Percentiles rank a stretch among this genome's conserved stretches.
Conservation (phyloP, 768 basidiomycete genomes). For the Calocera cornea region DNA sequence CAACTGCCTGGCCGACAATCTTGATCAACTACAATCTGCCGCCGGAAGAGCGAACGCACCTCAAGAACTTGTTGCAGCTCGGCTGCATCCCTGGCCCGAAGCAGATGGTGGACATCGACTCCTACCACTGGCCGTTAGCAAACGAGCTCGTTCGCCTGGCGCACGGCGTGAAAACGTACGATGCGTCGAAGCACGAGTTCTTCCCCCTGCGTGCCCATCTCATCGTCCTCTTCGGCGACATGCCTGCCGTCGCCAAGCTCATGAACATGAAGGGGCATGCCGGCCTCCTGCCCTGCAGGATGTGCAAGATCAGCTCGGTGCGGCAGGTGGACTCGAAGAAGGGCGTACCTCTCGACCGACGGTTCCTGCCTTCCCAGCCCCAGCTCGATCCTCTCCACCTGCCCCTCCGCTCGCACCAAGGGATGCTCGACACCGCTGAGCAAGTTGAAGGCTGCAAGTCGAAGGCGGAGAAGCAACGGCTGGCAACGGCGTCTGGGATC, state of each 20-base stretch:
- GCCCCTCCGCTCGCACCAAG: conserved; percentile 14
- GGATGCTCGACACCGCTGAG: conserved; percentile 18
- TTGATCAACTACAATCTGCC: conserved; percentile 33
- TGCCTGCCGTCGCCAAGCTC: conserved; percentile 23
- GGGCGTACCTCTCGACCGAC: conserved; percentile 27
- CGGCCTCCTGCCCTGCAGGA: conserved; percentile 25
- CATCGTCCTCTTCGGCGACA: conserved; percentile 23
- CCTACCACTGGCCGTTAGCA: conserved; percentile 28
- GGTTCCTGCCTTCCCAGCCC: conserved; percentile 25
- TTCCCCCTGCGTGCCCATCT: conserved; percentile 25
- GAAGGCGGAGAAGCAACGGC: conserved; percentile 15
- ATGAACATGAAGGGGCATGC: conserved; percentile 34
- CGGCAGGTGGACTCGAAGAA: not conserved
- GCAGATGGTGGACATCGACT: conserved; percentile 30
- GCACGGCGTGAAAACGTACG: conserved; percentile 26
- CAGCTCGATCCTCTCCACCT: conserved; percentile 22
- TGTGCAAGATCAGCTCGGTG: conserved; percentile 20
- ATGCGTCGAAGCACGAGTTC: conserved; percentile 16
- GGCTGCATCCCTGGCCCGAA: conserved; percentile 37
- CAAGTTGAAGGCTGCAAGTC: conserved; percentile 20
- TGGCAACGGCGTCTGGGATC: conserved; percentile 24
- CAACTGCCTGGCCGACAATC: conserved; percentile 32
- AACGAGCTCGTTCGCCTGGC: conserved; percentile 27
- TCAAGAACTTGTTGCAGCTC: conserved; percentile 27
- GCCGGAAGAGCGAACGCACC: conserved; percentile 28